A percentile compares a stretch with the other conserved stretches of the same genome.
Conservation (phyloP, 257 asterid genomes). For the Solanum corneliomulleri region DNA sequence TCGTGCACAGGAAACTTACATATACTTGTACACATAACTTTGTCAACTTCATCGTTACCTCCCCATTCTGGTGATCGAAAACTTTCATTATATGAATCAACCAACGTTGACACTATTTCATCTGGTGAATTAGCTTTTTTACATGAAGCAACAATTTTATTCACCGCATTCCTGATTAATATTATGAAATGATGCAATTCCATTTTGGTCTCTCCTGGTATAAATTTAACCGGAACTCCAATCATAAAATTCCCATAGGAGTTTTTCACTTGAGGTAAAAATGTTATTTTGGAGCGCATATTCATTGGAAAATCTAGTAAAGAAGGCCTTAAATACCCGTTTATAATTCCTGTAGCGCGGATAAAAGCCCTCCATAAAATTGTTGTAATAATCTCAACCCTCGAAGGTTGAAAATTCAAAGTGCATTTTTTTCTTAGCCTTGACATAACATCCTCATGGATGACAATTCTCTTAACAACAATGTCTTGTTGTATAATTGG, state of each 20-base stretch:
- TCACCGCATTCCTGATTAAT: not conserved
- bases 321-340: not conserved
- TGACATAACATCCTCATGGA: not conserved
- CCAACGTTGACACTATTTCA: not conserved
- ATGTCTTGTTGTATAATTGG: not conserved
- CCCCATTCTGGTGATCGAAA: not conserved
- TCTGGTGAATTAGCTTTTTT: not conserved
- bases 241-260: not conserved
- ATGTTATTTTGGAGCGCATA: not conserved
- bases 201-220: not conserved
- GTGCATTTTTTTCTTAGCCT: not conserved
- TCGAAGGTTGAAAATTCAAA: not conserved
- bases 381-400: not conserved
- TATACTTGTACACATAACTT: not conserved
- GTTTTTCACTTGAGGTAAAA: not conserved
- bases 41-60: not conserved
- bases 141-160: not conserved
- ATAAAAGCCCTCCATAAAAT: not conserved
- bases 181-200: not conserved
- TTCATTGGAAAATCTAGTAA: not conserved
- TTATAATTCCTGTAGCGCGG: not conserved
- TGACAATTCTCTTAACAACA: not conserved
- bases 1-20: not conserved
- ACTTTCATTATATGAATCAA: not conserved
- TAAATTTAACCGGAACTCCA: not conserved